Evolutionary conservation across 139 green algal genomes (phyloP).

Genomic region (Picochlorum sp.): DNA sequence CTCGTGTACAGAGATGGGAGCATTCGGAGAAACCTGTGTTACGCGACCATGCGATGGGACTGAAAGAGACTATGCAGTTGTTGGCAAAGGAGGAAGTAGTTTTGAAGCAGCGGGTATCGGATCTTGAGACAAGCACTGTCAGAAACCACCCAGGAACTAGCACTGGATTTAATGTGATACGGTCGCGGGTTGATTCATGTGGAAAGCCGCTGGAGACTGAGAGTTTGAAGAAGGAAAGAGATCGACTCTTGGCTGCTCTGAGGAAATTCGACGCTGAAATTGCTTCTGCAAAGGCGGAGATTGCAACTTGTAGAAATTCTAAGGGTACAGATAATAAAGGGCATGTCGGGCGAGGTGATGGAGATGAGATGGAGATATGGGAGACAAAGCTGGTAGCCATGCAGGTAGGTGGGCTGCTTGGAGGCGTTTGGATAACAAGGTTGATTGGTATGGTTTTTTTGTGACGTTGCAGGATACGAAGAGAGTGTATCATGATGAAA

Average conservation of each 20-base stretch:
- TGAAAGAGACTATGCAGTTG: constrained; percentile 15
- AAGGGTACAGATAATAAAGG: not conserved
- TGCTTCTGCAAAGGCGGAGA: constrained; percentile 16
- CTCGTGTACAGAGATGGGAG: constrained; percentile 10
- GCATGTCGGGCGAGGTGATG: too few relatives aligned
- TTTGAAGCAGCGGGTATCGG: constrained; percentile 11
- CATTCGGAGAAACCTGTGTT: constrained; percentile 17
- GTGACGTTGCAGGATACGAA: constrained; percentile 35
- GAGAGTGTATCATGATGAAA: constrained; percentile 40
- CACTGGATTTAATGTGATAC: constrained; percentile 42
- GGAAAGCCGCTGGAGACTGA: constrained; percentile 18
- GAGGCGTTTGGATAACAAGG: not conserved
- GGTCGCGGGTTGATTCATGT: constrained; percentile 9
- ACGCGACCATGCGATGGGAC: constrained; percentile 6
- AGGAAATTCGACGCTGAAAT: constrained; percentile 23
- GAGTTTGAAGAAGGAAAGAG: constrained; percentile 21
- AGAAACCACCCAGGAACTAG: constrained; percentile 11
- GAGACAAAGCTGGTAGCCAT: constrained; percentile 42
- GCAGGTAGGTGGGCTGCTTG: constrained; percentile 22
- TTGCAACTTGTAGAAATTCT: constrained; percentile 5
- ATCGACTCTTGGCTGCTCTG: constrained; percentile 26
- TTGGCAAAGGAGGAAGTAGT: constrained; percentile 18
- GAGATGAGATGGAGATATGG: constrained; percentile 36
- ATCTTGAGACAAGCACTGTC: constrained; percentile 4
- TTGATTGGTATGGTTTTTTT: not conserved